A percentile compares a stretch with the other conserved stretches of the same genome.
These are phyloP conservation scores for Phytopythium chamaehyphon DNA, from an alignment of 352 stramenopile species.

Conservation along the genomic window DNA sequence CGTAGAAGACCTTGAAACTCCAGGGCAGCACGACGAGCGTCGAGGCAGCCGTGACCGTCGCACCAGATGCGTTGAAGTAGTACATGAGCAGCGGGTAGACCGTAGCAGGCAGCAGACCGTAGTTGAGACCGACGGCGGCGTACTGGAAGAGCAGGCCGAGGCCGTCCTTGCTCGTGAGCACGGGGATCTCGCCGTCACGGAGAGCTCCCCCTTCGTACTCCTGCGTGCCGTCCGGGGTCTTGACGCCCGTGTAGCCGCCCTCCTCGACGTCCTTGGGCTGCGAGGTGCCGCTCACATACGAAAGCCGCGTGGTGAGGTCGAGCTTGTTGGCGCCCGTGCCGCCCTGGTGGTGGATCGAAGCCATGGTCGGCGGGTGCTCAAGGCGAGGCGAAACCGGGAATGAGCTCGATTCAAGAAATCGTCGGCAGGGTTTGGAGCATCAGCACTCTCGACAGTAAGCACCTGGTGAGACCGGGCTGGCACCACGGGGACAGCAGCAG, in stretches of 20 bases:
- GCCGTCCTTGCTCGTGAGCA: conserved; percentile 33
- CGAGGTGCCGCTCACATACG: conserved; percentile 25
- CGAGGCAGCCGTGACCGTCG: conserved; percentile 20
- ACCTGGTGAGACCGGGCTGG: too few species aligned
- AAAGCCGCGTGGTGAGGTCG: conserved; percentile 27
- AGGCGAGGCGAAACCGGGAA: conserved; percentile 11
- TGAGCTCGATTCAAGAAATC: background rate
- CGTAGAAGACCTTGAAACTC: conserved; percentile 25
- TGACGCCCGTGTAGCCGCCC: conserved; percentile 18
- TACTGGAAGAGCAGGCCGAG: conserved; percentile 47
- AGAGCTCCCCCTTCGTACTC: conserved; percentile 39
- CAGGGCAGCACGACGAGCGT: conserved; percentile 26
- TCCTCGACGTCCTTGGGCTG: conserved; percentile 16
- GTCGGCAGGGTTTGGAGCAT: too few species aligned
- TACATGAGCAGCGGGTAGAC: conserved; percentile 31
- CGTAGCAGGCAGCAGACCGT: conserved; percentile 34
- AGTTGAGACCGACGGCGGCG: conserved; percentile 41
- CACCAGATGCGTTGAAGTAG: conserved; percentile 27
- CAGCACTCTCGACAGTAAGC: too few species aligned
- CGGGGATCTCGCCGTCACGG: conserved; percentile 24
- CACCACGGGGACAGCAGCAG: too few species aligned
- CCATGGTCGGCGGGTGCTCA: conserved; percentile 10
- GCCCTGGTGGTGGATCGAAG: conserved; percentile 18
- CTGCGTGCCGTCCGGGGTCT: conserved; percentile 15
- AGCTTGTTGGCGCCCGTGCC: conserved; percentile 21